Conservation (phyloP, 2,329 filamentous ascomycete genomes). For the Aschersonia sp. region DNA sequence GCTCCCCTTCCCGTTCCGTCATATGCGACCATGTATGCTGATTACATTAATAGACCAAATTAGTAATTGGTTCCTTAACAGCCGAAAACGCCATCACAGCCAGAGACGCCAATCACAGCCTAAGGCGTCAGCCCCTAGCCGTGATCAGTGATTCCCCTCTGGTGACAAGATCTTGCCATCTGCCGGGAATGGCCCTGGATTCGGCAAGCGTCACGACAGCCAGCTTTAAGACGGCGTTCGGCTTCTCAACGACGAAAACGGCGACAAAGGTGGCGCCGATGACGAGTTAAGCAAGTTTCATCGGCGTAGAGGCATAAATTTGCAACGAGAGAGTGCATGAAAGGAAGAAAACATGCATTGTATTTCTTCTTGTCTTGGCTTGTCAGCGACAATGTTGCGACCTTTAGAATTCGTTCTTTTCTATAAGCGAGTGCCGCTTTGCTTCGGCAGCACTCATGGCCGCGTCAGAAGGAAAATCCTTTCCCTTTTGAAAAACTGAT, state of each 20-base stretch:
- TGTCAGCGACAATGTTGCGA: too few relatives aligned
- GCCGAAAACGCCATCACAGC: conserved; percentile 54
- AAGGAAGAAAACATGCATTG: too few relatives aligned
- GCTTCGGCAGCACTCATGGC: too few relatives aligned
- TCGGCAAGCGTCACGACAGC: too few relatives aligned
- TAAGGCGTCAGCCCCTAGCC: conserved; percentile 41
- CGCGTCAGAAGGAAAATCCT: too few relatives aligned
- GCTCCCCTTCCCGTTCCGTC: too few relatives aligned
- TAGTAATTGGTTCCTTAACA: conserved; percentile 73
- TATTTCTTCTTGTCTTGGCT: too few relatives aligned
- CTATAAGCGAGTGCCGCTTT: too few relatives aligned
- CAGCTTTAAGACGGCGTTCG: conserved; percentile 20
- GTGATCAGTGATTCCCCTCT: conserved; percentile 38
- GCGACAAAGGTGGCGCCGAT: conserved; percentile 26
- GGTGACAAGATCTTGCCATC: conserved; percentile 22
- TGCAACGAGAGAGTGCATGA: conserved; percentile 33
- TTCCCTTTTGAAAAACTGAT: too few relatives aligned
- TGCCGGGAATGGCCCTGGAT: conserved; percentile 16
- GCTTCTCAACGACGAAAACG: conserved; percentile 34
- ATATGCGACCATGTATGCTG: too few relatives aligned
- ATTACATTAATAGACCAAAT: conserved; percentile 60
- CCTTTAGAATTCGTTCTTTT: too few relatives aligned
- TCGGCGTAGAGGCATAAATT: conserved; percentile 17
- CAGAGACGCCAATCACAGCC: too few relatives aligned
- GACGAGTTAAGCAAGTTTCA: conserved; percentile 23